Percentiles rank a stretch among this genome's conserved stretches.
These are phyloP conservation scores for Fusarium solani-melongenae DNA, from an alignment of 2,329 filamentous ascomycete species.

Conservation along the genomic window DNA sequence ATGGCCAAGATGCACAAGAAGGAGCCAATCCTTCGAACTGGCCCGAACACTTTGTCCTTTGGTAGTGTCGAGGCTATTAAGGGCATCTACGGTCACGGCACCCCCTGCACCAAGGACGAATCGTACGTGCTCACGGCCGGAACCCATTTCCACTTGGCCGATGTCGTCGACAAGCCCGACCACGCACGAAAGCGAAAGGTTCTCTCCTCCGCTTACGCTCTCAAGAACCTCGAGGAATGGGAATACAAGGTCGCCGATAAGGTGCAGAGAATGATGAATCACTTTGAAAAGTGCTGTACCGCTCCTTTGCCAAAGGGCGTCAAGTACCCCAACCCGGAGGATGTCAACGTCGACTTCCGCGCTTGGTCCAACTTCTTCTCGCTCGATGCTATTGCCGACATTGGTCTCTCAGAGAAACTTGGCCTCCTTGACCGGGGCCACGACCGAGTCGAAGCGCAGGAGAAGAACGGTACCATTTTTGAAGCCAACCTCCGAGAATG, in stretches of 20 bases:
- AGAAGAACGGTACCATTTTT: conserved; percentile 58
- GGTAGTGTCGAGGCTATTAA: conserved; percentile 31
- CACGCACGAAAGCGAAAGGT: conserved; percentile 63
- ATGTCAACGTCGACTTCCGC: conserved; percentile 61
- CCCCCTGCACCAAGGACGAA: conserved; percentile 60
- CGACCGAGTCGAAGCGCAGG: conserved; percentile 55
- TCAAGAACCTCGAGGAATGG: conserved; percentile 65
- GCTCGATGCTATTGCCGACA: conserved; percentile 66
- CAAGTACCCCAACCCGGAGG: conserved; percentile 43
- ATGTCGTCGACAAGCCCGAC: conserved; percentile 62
- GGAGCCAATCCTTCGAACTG: conserved; percentile 43
- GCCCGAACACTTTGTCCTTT: conserved; percentile 39
- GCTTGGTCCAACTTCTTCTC: conserved; percentile 65
- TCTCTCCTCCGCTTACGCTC: conserved; percentile 60
- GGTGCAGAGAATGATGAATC: conserved; percentile 54
- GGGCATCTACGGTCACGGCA: conserved; percentile 57
- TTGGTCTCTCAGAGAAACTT: conserved; percentile 61
- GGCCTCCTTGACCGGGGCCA: conserved; percentile 62
- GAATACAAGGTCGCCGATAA: conserved; percentile 66
- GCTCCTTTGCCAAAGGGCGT: conserved; percentile 46
- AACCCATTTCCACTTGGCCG: conserved; percentile 61
- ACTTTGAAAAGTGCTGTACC: conserved; percentile 56
- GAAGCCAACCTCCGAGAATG: conserved; percentile 58
- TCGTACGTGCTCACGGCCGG: conserved; percentile 57
- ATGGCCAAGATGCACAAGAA: conserved; percentile 59